phyloP scores from a whole-genome alignment of 192 early-diverging fungal species.

The Podila horticola region DNA sequence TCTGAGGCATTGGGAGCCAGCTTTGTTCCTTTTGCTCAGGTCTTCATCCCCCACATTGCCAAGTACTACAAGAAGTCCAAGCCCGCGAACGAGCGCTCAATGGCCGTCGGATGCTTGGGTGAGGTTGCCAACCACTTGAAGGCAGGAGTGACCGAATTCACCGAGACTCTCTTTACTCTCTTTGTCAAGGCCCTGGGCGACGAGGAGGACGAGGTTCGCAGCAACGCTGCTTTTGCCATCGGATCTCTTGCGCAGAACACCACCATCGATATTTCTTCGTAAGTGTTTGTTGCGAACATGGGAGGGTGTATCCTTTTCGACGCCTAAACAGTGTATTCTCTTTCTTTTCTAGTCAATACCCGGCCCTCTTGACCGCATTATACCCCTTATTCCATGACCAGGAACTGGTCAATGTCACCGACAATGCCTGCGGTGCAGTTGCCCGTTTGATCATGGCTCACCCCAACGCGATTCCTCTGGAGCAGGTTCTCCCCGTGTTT shows the following conservation, averaged over 20 bases:
- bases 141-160: constrained; percentile 63
- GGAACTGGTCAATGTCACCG: constrained; percentile 60
- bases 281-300: constrained; percentile 12
- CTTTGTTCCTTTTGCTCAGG: constrained; percentile 80
- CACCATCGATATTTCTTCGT: constrained; percentile 72
- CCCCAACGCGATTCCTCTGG: constrained; percentile 75
- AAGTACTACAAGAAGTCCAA: constrained; percentile 76
- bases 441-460: constrained; percentile 73
- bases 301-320: not conserved
- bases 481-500: constrained; percentile 74
- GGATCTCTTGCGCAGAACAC: constrained; percentile 78
- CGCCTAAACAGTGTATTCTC: not conserved
- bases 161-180: constrained; percentile 75
- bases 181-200: constrained; percentile 79
- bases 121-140: constrained; percentile 79
- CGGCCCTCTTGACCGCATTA: constrained; percentile 62
- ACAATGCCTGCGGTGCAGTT: constrained; percentile 84
- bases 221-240: constrained; percentile 87
- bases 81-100: constrained; percentile 82
- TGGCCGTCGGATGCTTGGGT: constrained; percentile 90
- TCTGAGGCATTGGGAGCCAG: constrained; percentile 77
- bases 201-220: constrained; percentile 83
- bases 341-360: constrained; percentile 61
- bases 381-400: constrained; percentile 65
- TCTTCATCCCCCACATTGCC: constrained; percentile 83